These are phyloP conservation scores for Phytophthora brassicae DNA, from an alignment of 352 stramenopile species.

Conservation along the genomic window DNA sequence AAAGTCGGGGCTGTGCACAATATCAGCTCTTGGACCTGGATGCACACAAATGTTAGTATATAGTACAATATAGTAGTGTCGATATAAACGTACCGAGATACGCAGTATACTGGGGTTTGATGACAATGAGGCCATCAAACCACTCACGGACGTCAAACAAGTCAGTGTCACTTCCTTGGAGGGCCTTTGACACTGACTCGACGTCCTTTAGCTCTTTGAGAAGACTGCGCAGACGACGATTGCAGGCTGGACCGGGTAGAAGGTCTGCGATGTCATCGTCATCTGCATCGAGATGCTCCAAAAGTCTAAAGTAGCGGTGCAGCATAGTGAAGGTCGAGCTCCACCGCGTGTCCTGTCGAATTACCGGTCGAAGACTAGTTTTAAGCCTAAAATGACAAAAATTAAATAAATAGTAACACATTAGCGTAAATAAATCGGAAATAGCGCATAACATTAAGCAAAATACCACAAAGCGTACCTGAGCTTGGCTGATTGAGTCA, in stretches of 20 bases:
- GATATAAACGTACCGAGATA: slow-evolving; percentile 9
- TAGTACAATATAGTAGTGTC: background rate
- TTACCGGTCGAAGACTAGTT: background rate
- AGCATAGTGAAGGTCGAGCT: too few relatives aligned
- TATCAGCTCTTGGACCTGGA: slow-evolving; percentile 6
- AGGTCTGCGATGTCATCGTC: too few relatives aligned
- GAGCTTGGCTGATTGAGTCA: background rate
- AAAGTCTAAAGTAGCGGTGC: too few relatives aligned
- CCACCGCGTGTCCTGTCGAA: too few relatives aligned
- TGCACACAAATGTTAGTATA: background rate
- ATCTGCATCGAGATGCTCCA: too few relatives aligned
- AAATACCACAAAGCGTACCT: background rate
- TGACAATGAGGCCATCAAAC: slow-evolving; percentile 11
- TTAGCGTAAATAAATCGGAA: background rate
- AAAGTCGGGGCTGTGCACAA: slow-evolving; percentile 10
- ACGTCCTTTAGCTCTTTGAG: slow-evolving; percentile 8
- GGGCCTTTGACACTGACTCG: slow-evolving; percentile 11
- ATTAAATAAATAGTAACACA: background rate
- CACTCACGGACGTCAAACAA: background rate
- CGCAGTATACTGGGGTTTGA: background rate
- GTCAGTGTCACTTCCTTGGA: slow-evolving; percentile 1
- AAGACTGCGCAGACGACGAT: too few relatives aligned
- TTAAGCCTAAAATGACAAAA: background rate
- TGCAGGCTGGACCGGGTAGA: background rate
- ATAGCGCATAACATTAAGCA: background rate